phyloP scores from a whole-genome alignment of 805 yeast genomes.

The Saccharomycopsis fermentans region DNA sequence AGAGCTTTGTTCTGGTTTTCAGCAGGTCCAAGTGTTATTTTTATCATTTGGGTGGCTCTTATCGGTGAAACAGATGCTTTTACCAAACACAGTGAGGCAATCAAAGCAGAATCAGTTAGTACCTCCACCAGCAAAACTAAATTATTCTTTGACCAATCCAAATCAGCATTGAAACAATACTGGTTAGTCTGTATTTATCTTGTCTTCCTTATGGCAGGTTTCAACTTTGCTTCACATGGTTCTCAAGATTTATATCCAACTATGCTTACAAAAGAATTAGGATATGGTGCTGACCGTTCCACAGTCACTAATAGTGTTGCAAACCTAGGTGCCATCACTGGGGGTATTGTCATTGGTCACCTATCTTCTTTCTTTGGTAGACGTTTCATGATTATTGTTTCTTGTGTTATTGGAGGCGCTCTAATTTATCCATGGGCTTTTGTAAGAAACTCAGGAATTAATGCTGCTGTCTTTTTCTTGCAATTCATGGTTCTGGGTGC shows the following conservation, averaged over 20 bases:
- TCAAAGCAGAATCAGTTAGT: not conserved
- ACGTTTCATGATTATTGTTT: slow-evolving; percentile 42
- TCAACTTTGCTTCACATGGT: slow-evolving; percentile 65
- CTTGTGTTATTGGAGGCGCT: slow-evolving; percentile 46
- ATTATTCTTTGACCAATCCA: slow-evolving; percentile 15
- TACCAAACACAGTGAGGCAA: slow-evolving; percentile 24
- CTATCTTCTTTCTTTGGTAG: slow-evolving; percentile 50
- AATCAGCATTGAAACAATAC: slow-evolving; percentile 34
- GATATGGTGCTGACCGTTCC: slow-evolving; percentile 33
- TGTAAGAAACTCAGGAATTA: slow-evolving; percentile 27
- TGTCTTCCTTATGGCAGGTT: slow-evolving; percentile 54
- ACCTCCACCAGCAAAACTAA: slow-evolving; percentile 20
- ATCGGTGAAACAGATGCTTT: slow-evolving; percentile 54
- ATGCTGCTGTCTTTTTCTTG: slow-evolving; percentile 53
- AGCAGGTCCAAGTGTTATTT: slow-evolving; percentile 55
- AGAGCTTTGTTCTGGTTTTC: slow-evolving; percentile 65
- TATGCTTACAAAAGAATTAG: slow-evolving; percentile 43
- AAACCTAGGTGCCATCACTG: slow-evolving; percentile 56
- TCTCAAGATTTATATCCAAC: slow-evolving; percentile 69
- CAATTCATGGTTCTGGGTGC: slow-evolving; percentile 62
- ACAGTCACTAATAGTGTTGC: slow-evolving; percentile 56
- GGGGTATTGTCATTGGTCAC: slow-evolving; percentile 53
- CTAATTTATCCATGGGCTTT: slow-evolving; percentile 56
- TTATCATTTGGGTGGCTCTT: slow-evolving; percentile 46
- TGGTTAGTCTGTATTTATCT: slow-evolving; percentile 53